Conservation (phyloP, 352 stramenopile genomes). For the Pythium volutum region DNA sequence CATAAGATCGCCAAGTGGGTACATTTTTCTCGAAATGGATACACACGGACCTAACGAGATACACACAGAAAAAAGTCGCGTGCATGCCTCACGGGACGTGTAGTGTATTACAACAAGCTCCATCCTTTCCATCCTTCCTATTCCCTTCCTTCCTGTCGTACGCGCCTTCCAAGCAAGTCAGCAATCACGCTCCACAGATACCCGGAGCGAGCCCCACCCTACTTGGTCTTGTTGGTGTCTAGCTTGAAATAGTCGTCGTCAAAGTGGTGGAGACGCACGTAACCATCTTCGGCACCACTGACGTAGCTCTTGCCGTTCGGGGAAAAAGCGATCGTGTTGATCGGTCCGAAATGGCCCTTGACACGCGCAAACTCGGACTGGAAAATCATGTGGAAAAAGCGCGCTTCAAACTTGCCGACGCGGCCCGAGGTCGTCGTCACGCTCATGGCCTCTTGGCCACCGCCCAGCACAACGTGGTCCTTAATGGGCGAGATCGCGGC, state of each 20-base stretch:
- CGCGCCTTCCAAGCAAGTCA: too few relatives aligned
- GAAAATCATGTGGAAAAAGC: constrained; percentile 99
- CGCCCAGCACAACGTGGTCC: constrained; percentile 95
- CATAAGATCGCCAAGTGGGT: constrained; percentile 17
- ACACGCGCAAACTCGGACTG: constrained; percentile 98
- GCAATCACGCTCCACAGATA: too few relatives aligned
- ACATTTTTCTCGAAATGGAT: constrained; percentile 1
- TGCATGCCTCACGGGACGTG: constrained; percentile 3
- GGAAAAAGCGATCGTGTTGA: constrained; percentile 99
- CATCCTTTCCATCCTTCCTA: constrained; percentile 3
- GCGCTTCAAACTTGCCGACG: constrained; percentile 93
- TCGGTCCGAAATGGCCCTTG: constrained; percentile 99
- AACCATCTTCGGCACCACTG: constrained; percentile 98
- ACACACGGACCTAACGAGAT: background rate
- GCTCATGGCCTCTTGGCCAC: constrained; percentile 98
- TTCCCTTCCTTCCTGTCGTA: background rate
- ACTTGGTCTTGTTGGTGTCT: constrained; percentile 39
- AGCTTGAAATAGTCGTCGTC: constrained; percentile 96
- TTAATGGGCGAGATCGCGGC: constrained; percentile 97
- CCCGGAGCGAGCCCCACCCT: too few relatives aligned
- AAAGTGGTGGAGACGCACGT: constrained; percentile 97
- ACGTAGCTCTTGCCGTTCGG: constrained; percentile 98
- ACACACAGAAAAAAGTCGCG: too few relatives aligned
- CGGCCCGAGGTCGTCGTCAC: constrained; percentile 96
- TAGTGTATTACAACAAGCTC: constrained; percentile 21